Evolutionary conservation across 2,329 filamentous ascomycete genomes (phyloP).

Genomic region (Talaromyces sp.): DNA sequence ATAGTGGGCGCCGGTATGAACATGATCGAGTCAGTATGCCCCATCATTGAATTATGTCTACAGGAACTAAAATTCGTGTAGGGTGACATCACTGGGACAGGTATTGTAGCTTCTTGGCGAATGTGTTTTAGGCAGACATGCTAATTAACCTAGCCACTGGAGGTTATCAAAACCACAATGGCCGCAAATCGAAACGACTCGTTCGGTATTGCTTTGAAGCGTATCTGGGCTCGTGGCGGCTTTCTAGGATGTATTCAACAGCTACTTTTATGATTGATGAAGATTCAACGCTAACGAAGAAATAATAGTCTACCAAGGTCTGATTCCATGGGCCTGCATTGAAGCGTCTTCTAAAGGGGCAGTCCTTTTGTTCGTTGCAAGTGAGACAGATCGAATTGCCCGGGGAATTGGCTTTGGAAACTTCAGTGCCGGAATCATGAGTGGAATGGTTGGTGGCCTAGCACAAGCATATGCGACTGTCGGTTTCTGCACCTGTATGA

Average conservation of each 20-base stretch:
- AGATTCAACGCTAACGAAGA: no score
- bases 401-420: conserved; percentile 78
- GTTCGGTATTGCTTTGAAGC: conserved; percentile 76
- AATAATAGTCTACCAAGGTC: conserved; percentile 99
- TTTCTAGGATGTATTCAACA: conserved; percentile 92
- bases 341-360: conserved; percentile 99
- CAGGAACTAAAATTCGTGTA: no score
- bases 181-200: conserved; percentile 90
- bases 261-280: no score
- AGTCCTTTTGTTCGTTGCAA: conserved; percentile 97
- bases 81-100: no score
- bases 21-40: no score
- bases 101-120: no score
- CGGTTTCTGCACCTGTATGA: conserved; percentile 99
- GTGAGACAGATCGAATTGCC: conserved; percentile 95
- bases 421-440: conserved; percentile 84
- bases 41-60: no score
- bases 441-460: conserved; percentile 91
- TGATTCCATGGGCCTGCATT: conserved; percentile 99
- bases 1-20: no score
- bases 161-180: conserved; percentile 99
- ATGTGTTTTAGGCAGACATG: no score
- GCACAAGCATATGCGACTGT: conserved; percentile 99
- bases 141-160: conserved; percentile 93
- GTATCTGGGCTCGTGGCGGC: conserved; percentile 94